Evolutionary conservation across 148 eudicot genomes (phyloP), one percentile per base, ranked within the genome.

Genomic region (Amaranthus hypochondriacus): DNA sequence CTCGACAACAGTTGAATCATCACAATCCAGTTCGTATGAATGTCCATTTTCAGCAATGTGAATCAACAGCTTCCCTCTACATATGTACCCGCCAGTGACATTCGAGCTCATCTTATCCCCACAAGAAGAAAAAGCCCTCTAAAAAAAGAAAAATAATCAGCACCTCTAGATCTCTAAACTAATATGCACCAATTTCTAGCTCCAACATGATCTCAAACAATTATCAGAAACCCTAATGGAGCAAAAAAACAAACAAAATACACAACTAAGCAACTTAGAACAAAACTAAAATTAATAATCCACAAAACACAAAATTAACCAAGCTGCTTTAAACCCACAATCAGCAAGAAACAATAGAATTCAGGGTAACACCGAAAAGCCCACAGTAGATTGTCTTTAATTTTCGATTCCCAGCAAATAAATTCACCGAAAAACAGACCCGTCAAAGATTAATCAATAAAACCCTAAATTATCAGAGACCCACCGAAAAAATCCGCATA

Each of bases 1-100:
- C 83, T 96, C 92, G 15, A 96, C 99, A 48, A 79, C 74, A 56
- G 91, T 87, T 39, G 82, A 76, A 51, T 85, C 97, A 73, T 96
- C 89, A 43, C 97, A 96, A 57, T 85, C 90, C n/a, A 92, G 80
- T 67, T 89, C 85, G 81, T 80, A 84, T 0, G 99, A 89, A 72
- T 87, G 92, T n/a, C 99, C 99, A 86, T 92, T 92, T 80, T 96
- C 95, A 1, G 97, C 99, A 61, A 90, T 75, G 75, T 87, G 97
- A 72, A 96, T 90, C 80, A 86, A 58, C 51, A 96, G 86, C 86
- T 86, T 89, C n/a, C 94, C 96, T 74, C 77, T 77, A 6, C 75
- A 75, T 56, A 80, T 63, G 7, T 71, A 84, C 68, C 81, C 86
- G 75, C 77, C 83, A 4, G 84, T 78, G 43, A 77, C 80, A 78